Conservation (phyloP, 108 stramenopile genomes). For the Cyclotella sp. region DNA sequence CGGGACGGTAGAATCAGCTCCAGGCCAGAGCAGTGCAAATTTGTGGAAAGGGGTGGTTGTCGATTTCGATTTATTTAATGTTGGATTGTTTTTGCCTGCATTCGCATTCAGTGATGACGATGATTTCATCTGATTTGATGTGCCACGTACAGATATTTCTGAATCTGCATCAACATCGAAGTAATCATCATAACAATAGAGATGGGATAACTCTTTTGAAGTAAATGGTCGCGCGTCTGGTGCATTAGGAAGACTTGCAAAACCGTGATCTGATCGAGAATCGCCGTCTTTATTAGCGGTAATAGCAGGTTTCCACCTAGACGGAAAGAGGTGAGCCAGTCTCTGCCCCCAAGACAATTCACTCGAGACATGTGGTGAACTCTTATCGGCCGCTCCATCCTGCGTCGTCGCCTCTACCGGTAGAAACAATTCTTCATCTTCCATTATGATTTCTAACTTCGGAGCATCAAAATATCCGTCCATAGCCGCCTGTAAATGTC, state of each 20-base stretch:
- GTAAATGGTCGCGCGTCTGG: conserved; percentile 39
- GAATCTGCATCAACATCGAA: not conserved
- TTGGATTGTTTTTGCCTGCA: not conserved
- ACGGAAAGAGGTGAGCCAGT: conserved; percentile 35
- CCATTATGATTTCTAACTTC: conserved; percentile 33
- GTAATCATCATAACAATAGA: conserved; percentile 22
- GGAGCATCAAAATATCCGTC: conserved; percentile 64
- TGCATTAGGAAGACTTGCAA: conserved; percentile 13
- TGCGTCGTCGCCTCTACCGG: not conserved
- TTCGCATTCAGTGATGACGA: no score
- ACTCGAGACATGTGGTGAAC: not conserved
- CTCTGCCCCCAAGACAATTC: conserved; percentile 11
- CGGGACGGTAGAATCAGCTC: conserved; percentile 59
- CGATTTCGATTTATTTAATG: not conserved
- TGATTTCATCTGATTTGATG: no score
- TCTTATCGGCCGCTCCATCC: not conserved
- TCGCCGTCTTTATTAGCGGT: not conserved
- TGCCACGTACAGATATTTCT: not conserved
- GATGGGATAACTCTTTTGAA: conserved; percentile 19
- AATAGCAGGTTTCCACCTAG: conserved; percentile 27
- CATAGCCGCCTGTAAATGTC: conserved; percentile 50
- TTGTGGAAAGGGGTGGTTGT: conserved; percentile 19
- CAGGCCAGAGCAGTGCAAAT: conserved; percentile 55
- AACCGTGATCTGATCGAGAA: not conserved
- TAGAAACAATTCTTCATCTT: conserved; percentile 41